These are phyloP conservation scores for Aureobasidium sp. DNA, from an alignment of 2,329 filamentous ascomycete species.

Conservation along the genomic window DNA sequence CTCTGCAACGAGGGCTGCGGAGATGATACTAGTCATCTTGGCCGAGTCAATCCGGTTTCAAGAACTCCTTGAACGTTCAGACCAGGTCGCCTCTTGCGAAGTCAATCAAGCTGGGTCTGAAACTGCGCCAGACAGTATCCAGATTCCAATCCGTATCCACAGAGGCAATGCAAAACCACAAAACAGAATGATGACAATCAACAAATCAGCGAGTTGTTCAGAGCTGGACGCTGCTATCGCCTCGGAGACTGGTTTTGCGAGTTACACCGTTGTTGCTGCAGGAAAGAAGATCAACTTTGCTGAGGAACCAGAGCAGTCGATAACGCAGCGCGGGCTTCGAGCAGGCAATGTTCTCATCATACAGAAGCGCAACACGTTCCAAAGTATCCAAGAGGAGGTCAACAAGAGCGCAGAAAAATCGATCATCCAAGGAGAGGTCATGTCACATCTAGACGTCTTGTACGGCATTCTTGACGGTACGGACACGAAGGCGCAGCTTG, in stretches of 20 bases:
- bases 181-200: neutral
- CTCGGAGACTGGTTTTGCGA: conserved; percentile 2
- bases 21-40: neutral
- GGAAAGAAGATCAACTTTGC: conserved; percentile 11
- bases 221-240: conserved; percentile 1
- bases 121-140: neutral
- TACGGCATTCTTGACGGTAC: conserved; percentile 62
- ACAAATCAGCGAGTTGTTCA: conserved; percentile 2
- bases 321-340: conserved; percentile 1
- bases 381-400: conserved; percentile 9
- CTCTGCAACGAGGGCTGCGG: neutral
- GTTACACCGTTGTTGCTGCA: conserved; percentile 7
- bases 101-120: too few species aligned
- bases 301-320: neutral
- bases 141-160: neutral
- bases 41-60: neutral
- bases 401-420: conserved; percentile 24
- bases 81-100: neutral
- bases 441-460: conserved; percentile 74
- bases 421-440: conserved; percentile 67
- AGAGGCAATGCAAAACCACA: neutral
- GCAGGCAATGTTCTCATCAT: conserved; percentile 10
- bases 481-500: conserved; percentile 28
- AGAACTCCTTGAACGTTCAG: neutral
- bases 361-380: conserved; percentile 7